These are phyloP conservation scores for Talaromyces borbonicus DNA, from an alignment of 495 filamentous ascomycete species.

Conservation along the genomic window DNA sequence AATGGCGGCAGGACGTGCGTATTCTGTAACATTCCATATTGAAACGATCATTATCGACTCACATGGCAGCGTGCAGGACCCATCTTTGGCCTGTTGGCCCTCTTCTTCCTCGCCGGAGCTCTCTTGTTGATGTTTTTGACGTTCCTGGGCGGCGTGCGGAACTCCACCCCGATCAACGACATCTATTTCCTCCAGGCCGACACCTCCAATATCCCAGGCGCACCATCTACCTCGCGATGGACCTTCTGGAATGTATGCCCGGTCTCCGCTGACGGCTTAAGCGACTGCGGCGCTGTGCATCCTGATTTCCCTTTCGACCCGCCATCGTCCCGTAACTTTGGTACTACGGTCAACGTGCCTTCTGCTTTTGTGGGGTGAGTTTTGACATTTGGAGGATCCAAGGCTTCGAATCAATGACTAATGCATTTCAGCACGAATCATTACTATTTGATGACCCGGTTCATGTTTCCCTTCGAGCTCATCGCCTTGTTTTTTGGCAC, in stretches of 20 bases:
- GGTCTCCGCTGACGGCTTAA: constrained; percentile 43
- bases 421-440: constrained; percentile 34
- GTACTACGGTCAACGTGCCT: constrained; percentile 46
- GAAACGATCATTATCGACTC: background rate
- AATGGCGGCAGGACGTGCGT: constrained; percentile 8
- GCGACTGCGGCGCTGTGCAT: constrained; percentile 42
- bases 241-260: constrained; percentile 75
- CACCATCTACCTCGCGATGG: constrained; percentile 64
- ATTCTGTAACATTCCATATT: background rate
- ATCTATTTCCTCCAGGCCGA: constrained; percentile 77
- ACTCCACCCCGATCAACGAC: constrained; percentile 51
- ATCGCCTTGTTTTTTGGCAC: constrained; percentile 59
- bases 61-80: constrained; percentile 24
- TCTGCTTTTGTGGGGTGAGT: constrained; percentile 43
- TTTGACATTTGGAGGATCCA: too few species aligned
- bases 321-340: constrained; percentile 46
- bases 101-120: constrained; percentile 66
- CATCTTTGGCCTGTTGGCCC: constrained; percentile 47
- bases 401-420: too few species aligned
- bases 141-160: constrained; percentile 57
- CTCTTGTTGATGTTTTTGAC: constrained; percentile 72
- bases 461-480: constrained; percentile 64
- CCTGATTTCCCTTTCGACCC: constrained; percentile 60
- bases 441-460: constrained; percentile 57
- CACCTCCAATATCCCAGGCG: constrained; percentile 58